Evolutionary conservation across 768 basidiomycete species (phyloP).

Genomic region (Auriscalpium orientale): DNA sequence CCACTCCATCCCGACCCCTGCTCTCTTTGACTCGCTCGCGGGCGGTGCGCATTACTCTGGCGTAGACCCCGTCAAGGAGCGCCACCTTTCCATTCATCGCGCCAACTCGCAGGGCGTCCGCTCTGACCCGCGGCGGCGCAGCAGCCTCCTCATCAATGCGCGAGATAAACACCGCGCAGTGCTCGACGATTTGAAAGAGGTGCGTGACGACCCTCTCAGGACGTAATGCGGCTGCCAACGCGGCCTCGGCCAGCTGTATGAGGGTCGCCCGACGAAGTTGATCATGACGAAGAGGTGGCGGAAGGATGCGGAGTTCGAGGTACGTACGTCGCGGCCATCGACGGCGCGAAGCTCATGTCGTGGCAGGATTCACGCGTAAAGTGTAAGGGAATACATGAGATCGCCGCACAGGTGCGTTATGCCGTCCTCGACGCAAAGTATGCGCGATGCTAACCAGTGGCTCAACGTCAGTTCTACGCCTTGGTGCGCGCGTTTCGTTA

Average conservation of each 20-base stretch:
- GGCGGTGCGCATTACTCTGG: constrained; percentile 61
- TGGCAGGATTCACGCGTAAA: constrained; percentile 1
- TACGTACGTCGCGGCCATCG: constrained; percentile 30
- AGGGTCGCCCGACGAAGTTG: constrained; percentile 42
- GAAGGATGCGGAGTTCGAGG: constrained; percentile 51
- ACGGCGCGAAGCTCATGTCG: no score
- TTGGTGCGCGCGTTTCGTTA: no score
- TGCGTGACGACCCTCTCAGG: constrained; percentile 4
- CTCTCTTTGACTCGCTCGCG: constrained; percentile 49
- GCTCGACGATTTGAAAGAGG: constrained; percentile 48
- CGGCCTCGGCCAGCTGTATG: constrained; percentile 32
- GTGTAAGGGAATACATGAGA: constrained; percentile 16
- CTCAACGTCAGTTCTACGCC: no score
- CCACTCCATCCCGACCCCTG: constrained; percentile 37
- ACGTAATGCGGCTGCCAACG: no score
- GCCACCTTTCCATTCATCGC: constrained; percentile 1
- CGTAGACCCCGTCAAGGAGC: constrained; percentile 29
- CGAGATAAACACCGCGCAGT: constrained; percentile 33
- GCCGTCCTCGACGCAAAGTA: no score
- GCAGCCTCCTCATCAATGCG: constrained; percentile 9
- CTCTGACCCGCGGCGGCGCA: constrained; percentile 5
- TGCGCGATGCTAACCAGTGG: no score
- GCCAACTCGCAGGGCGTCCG: background rate
- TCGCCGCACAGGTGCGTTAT: constrained; percentile 16
- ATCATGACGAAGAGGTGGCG: constrained; percentile 48